A percentile compares a stretch with the other conserved stretches of the same genome.
phyloP scores from a whole-genome alignment of 2,329 filamentous ascomycete species.

The Aspergillus hiratsukae region DNA sequence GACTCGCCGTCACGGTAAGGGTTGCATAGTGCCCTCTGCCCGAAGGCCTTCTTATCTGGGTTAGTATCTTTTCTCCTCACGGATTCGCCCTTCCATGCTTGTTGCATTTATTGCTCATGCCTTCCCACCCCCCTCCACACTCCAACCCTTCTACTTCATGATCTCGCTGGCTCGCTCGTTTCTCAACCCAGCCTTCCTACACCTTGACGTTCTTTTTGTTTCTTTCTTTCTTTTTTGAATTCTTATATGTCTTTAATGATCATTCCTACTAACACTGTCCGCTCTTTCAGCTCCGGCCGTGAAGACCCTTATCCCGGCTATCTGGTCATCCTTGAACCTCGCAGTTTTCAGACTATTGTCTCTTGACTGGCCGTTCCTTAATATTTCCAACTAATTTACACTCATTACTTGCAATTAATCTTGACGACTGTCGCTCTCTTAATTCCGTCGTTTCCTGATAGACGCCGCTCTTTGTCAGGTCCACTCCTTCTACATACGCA shows the following conservation, averaged over 20 bases:
- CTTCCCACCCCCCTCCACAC: conserved; percentile 5
- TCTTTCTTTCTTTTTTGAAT: conserved; percentile 9
- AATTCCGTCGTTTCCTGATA: conserved; percentile 39
- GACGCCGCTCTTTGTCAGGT: conserved; percentile 37
- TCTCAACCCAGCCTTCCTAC: conserved; percentile 1
- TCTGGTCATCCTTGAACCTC: conserved; percentile 22
- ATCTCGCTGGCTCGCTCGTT: conserved; percentile 7
- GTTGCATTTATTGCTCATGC: conserved; percentile 6
- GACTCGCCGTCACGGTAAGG: conserved; percentile 41
- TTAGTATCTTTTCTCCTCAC: conserved; percentile 33
- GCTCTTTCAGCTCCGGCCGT: conserved; percentile 30
- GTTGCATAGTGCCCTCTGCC: conserved; percentile 38
- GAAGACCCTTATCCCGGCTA: conserved; percentile 25
- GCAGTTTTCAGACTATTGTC: conserved; percentile 38
- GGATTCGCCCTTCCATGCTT: conserved; percentile 17
- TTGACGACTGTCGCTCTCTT: conserved; percentile 50
- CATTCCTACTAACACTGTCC: conserved; percentile 28
- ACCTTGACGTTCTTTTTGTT: conserved; percentile 7
- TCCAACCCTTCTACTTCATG: conserved; percentile 10
- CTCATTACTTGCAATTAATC: conserved; percentile 48
- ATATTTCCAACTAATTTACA: conserved; percentile 54
- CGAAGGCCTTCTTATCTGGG: conserved; percentile 38
- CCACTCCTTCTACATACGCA: conserved; percentile 37
- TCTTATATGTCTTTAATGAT: conserved; percentile 19
- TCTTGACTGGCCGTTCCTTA: conserved; percentile 42